Evolutionary conservation across 805 yeast species (phyloP).

Genomic region (Cyberlindnera mycetangii): DNA sequence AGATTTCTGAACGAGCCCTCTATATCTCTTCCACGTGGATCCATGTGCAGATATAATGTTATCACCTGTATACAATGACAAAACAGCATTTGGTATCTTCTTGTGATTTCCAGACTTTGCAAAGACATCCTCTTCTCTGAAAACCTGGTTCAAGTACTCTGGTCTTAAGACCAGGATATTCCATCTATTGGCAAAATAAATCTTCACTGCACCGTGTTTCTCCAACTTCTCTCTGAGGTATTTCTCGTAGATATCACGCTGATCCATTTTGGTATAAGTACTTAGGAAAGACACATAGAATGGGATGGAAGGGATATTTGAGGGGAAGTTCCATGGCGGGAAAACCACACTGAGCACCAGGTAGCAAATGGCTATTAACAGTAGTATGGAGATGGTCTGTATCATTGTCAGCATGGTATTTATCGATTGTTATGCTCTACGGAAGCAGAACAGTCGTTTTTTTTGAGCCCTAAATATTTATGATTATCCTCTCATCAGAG

Average conservation of each 20-base stretch:
- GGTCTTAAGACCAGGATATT: slow-evolving; percentile 52
- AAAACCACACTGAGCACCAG: slow-evolving; percentile 19
- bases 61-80: slow-evolving; percentile 57
- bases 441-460: no score
- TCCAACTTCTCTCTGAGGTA: slow-evolving; percentile 45
- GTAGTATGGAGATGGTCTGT: background rate
- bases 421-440: no score
- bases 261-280: slow-evolving; percentile 42
- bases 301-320: slow-evolving; percentile 57
- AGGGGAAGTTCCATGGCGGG: slow-evolving; percentile 52
- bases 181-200: slow-evolving; percentile 62
- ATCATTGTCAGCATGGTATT: background rate
- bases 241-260: slow-evolving; percentile 40
- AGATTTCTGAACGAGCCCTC: slow-evolving; percentile 43
- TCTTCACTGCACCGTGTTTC: slow-evolving; percentile 54
- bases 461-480: no score
- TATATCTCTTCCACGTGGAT: slow-evolving; percentile 45
- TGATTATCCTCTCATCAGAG: no score
- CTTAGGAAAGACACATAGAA: slow-evolving; percentile 54
- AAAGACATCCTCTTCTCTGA: slow-evolving; percentile 47
- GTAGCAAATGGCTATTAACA: background rate
- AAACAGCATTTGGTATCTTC: slow-evolving; percentile 53
- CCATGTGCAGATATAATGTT: slow-evolving; percentile 61
- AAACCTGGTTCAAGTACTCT: slow-evolving; percentile 41
- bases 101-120: slow-evolving; percentile 60